Base-by-base conservation (phyloP, 805 yeast genomes). In the Metschnikowia amazonensis region DNA sequence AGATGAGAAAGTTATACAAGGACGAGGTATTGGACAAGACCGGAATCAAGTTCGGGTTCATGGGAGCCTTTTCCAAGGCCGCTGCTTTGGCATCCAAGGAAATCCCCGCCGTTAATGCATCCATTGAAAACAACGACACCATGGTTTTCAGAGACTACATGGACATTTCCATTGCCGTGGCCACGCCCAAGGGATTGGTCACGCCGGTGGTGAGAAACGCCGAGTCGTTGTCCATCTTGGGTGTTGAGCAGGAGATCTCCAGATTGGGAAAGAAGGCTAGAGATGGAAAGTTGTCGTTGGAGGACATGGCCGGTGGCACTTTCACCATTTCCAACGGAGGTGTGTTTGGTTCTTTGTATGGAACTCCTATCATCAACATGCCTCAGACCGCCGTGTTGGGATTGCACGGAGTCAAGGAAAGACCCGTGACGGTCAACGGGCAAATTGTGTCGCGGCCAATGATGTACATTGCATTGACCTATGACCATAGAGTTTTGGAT, bases 311-410 rank as follows among this genome's bases (percentile, higher is more conserved):
- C 50, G 99, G 99, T 69, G 99, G 99, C 70, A 90, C 98, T 49
- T 90, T 94, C 79, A 94, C 99, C 63, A 94, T 94, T 62, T 94
- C 98, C 45, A 94, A 94, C 75, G 99, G 99, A 68, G 99, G 99
- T 70, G 97, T 94, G 47, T 94, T 94, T 63, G 99, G 99, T 54
- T 94, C 98, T 21, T 77, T 94, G 57, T 89, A 86, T 69, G 99
- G 99, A 68, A 94, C 99, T 43, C 99, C 99, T 63, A 94, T 94
- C 71, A 92, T 94, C 68, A 94, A 94, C 80, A 73, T 86, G 81
- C 99, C 99, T 45, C 99, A 94, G 76, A 89, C 96, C 48, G 97
- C 98, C 36, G 99, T 94, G 20, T 79, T 94, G 59, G 99, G 99
- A 59, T 80, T 94, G 65, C 99, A 94, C 63, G 98, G 97, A 70